Base-by-base conservation (phyloP, 306 rosid genomes). In the Neltuma alba region DNA sequence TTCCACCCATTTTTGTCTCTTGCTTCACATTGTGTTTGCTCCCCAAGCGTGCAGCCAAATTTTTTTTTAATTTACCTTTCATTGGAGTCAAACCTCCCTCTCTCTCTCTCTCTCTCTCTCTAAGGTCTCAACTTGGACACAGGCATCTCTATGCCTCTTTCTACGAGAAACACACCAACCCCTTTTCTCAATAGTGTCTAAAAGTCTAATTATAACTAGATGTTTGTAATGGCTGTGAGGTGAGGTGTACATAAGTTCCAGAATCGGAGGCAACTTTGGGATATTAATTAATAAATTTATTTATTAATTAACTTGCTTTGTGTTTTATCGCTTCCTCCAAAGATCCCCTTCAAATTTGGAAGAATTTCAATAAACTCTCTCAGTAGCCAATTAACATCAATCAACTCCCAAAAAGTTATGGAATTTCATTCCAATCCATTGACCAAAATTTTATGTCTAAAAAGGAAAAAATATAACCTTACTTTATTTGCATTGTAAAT, bases 31-130 rank as follows among this genome's bases (percentile, higher is more conserved):
- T 54, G 93, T 90, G 77, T 76, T 90, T 87, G 87, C 81, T 81
- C 87, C 93, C 94, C 87, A 84, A 84, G 82, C 90, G 88, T 90
- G 91, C 84, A 85, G 84, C 91, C 91, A 71, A 89, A 85, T 91
- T 79, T 63, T 68, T 66, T 67, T 31, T 23, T n/a, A n/a, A 57
- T 23, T 62, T 2, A 20, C 41, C 36, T 16, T 33, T 55, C 62
- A 9, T 8, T 25, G 58, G 65, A 58, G 65, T 58, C 65, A 58
- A 27, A 58, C 33, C 4, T 9, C 28, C 9, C 63, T 57, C 63
- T 57, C 63, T 9, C 63, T 55, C 62, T 55, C 16, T 18, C 9
- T 52, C 28, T 21, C 61, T 18, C n/a, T 18, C n/a, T 48, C n/a
- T 13, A 0, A 52, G 1, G 1, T 21, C 28, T 25, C 23, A 15